A percentile compares a stretch with the other conserved stretches of the same genome.
Conservation (phyloP, 1,284 basidiomycete genomes). For the Ganoderma multipileum region DNA sequence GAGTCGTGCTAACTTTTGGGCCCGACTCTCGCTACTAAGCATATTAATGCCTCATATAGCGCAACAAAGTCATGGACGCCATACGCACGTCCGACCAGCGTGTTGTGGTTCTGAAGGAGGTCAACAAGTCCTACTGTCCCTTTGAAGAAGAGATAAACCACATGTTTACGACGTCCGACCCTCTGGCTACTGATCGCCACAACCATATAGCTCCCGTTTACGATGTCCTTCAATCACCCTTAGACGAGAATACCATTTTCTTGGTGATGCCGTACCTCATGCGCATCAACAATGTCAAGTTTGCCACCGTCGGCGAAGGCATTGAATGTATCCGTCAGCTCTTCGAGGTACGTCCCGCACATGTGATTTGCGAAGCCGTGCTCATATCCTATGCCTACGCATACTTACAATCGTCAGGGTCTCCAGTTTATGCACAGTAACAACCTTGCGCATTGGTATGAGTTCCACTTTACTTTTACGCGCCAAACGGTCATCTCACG, state of each 20-base stretch:
- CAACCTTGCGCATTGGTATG: constrained; percentile 35
- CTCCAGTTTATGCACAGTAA: constrained; percentile 34
- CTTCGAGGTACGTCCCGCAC: constrained; percentile 34
- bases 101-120: constrained; percentile 20
- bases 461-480: not conserved
- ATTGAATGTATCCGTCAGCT: constrained; percentile 39
- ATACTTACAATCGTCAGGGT: constrained; percentile 27
- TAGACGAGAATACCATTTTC: constrained; percentile 26
- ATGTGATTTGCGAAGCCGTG: not conserved
- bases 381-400: not conserved
- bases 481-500: not conserved
- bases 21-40: not conserved
- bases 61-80: constrained; percentile 23
- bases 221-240: constrained; percentile 30
- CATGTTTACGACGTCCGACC: constrained; percentile 11
- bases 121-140: not conserved
- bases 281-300: constrained; percentile 27
- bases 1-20: not conserved
- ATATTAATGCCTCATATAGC: not conserved
- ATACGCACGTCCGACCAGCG: constrained; percentile 15
- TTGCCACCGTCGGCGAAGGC: constrained; percentile 38
- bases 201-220: constrained; percentile 40
- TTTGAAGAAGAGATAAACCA: constrained; percentile 30
- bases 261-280: constrained; percentile 40
- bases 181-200: constrained; percentile 25